Evolutionary conservation across 1,284 basidiomycete species (phyloP), one percentile per base, ranked within the genome.

Genomic region (Ustilago crameri): DNA sequence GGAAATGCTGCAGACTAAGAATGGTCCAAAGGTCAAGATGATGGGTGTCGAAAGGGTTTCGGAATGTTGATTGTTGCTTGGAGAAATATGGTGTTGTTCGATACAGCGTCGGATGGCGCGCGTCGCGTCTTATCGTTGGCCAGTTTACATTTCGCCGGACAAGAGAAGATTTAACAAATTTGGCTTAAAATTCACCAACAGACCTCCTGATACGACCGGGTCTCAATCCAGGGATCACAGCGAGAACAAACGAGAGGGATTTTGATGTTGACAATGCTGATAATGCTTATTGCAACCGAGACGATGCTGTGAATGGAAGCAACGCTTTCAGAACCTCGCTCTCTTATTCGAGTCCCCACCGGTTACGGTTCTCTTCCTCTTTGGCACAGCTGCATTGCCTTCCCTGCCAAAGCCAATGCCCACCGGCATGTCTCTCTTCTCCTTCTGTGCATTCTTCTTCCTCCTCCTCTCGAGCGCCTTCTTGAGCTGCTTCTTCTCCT

Each of bases 401-500:
- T 54, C 55, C 9, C 51, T 51, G 3, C 32, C 67, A 51, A 64
- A 61, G 18, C 60, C 50, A 23, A 73, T 68, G 14, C 70, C 70
- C 0, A 50, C 60, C 7, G 75, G 75, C 75, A 78, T 74, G 24
- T 64, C 55, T 22, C 89, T 91, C 85, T 94, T 95, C 86, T 96
- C 94, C 84, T 92, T 94, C 83, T 93, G 91, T 30, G 88, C 87
- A 22, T 91, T 86, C 86, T 95, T 95, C 84, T 89, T 92, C 84
- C 91, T 88, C 82, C 90, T 93, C 87, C 92, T 93, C 79, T 93
- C 92, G 40, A 95, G 89, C 2, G 89, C 91, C 54, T 73, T 73
- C 82, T 91, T 92, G 62, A 95, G 91, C 0, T 93, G 92, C 34
- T 73, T 67, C 66, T 70, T 71, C 51, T 64, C 56, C 27, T 61